A percentile compares a stretch with the other conserved stretches of the same genome.
Conservation (phyloP, 2,329 filamentous ascomycete species). For the Scedosporium apiospermum region DNA sequence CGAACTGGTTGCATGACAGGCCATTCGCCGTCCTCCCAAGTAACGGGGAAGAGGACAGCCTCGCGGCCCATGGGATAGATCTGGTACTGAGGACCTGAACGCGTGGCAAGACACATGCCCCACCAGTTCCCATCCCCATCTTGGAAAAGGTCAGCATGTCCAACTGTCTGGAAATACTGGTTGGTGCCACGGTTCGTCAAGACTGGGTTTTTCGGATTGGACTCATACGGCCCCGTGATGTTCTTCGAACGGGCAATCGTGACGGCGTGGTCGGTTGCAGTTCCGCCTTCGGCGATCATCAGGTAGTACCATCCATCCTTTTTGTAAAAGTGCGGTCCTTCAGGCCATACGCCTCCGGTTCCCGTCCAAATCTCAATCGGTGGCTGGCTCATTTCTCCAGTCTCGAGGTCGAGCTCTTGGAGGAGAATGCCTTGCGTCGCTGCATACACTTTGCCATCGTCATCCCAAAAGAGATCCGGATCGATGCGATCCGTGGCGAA, state of each 20-base stretch:
- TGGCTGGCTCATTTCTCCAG: constrained; percentile 20
- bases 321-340: constrained; percentile 34
- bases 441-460: constrained; percentile 43
- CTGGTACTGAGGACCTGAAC: constrained; percentile 29
- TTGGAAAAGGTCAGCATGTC: constrained; percentile 35
- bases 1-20: constrained; percentile 25
- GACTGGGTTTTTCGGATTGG: constrained; percentile 31
- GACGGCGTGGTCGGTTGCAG: constrained; percentile 25
- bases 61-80: constrained; percentile 46
- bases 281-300: constrained; percentile 36
- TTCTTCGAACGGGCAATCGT: constrained; percentile 28
- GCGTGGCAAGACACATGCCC: constrained; percentile 29
- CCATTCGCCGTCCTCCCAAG: constrained; percentile 40
- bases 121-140: constrained; percentile 35
- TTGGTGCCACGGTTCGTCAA: constrained; percentile 28
- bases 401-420: constrained; percentile 22
- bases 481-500: constrained; percentile 26
- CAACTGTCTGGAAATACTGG: constrained; percentile 31
- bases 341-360: constrained; percentile 24
- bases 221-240: constrained; percentile 32
- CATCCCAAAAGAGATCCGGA: constrained; percentile 41
- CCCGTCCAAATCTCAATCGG: constrained; percentile 32
- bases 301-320: constrained; percentile 36
- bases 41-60: constrained; percentile 37
- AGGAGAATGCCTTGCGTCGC: constrained; percentile 18